Percentiles rank a stretch among this genome's conserved stretches.
These are phyloP conservation scores for Aspergillus ochraceus DNA, from an alignment of 2,329 filamentous ascomycete genomes.

Conservation along the genomic window DNA sequence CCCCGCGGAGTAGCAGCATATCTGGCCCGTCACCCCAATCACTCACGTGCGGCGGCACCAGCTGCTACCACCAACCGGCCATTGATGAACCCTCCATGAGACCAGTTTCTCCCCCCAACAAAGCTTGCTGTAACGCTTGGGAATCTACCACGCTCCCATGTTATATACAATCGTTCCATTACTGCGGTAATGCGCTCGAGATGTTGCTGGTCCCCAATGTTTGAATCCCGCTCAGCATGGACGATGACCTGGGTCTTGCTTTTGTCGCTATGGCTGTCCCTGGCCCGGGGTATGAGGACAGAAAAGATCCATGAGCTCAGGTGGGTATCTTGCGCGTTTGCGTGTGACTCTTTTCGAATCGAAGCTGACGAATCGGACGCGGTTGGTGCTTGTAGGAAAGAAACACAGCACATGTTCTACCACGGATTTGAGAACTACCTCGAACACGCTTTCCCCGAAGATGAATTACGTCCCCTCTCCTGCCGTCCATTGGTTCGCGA, in stretches of 20 bases:
- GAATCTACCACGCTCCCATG: conserved; percentile 24
- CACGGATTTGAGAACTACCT: conserved; percentile 97
- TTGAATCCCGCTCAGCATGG: conserved; percentile 33
- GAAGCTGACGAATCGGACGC: background rate
- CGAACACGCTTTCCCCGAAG: conserved; percentile 89
- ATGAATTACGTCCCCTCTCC: conserved; percentile 85
- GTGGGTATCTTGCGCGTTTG: conserved; percentile 19
- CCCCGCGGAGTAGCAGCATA: conserved; percentile 27
- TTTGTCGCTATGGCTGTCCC: conserved; percentile 36
- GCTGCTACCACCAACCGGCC: conserved; percentile 6
- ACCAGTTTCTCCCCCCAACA: conserved; percentile 30
- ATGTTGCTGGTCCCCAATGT: conserved; percentile 41
- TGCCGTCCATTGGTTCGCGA: conserved; percentile 85
- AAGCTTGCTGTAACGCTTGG: conserved; percentile 18
- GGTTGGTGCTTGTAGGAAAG: conserved; percentile 33
- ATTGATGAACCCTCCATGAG: conserved; percentile 8
- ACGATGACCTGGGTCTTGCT: conserved; percentile 34
- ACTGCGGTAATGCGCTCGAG: conserved; percentile 42
- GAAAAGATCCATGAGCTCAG: conserved; percentile 37
- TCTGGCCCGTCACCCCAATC: conserved; percentile 25
- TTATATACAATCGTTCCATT: conserved; percentile 21
- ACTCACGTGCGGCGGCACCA: conserved; percentile 16
- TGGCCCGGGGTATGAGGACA: conserved; percentile 36
- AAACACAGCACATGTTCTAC: conserved; percentile 76
- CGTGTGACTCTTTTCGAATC: background rate